Evolutionary conservation across 2,329 filamentous ascomycete genomes (phyloP).

Genomic region (Apiospora aurea): DNA sequence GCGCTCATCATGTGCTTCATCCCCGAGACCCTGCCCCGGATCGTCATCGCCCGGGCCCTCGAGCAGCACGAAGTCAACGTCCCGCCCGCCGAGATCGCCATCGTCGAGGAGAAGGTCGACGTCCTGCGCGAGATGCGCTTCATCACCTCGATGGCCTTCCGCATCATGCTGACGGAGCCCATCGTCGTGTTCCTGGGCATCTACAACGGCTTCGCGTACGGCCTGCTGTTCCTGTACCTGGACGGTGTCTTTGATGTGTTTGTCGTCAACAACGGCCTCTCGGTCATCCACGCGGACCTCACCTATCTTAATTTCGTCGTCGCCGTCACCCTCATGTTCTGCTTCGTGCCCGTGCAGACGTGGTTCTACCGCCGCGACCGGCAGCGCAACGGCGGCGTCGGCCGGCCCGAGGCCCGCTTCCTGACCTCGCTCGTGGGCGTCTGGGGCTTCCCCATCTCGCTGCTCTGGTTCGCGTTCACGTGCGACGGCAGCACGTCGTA

Average conservation of each 20-base stretch:
- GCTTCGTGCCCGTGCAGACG: slow-evolving; percentile 50
- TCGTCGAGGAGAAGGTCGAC: slow-evolving; percentile 44
- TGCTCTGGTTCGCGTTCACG: slow-evolving; percentile 53
- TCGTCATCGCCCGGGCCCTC: slow-evolving; percentile 46
- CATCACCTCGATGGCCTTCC: slow-evolving; percentile 50
- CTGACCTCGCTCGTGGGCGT: slow-evolving; percentile 49
- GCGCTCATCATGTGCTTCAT: slow-evolving; percentile 45
- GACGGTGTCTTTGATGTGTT: slow-evolving; percentile 53
- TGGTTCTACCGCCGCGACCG: slow-evolving; percentile 49
- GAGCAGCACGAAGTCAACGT: slow-evolving; percentile 37
- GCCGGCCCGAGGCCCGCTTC: slow-evolving; percentile 50
- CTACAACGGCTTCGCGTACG: slow-evolving; percentile 52
- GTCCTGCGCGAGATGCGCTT: slow-evolving; percentile 48
- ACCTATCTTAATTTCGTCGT: slow-evolving; percentile 53
- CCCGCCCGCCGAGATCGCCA: slow-evolving; percentile 40
- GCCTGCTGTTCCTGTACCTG: slow-evolving; percentile 50
- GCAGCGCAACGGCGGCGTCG: slow-evolving; percentile 41
- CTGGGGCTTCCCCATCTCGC: slow-evolving; percentile 50
- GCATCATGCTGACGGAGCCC: slow-evolving; percentile 50
- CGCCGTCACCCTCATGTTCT: slow-evolving; percentile 49
- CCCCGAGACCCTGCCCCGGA: slow-evolving; percentile 49
- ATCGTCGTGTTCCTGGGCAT: slow-evolving; percentile 49
- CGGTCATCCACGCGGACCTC: slow-evolving; percentile 47
- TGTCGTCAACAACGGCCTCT: slow-evolving; percentile 49
- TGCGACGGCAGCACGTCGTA: slow-evolving; percentile 46